A percentile compares a stretch with the other conserved stretches of the same genome.
Evolutionary conservation across 768 basidiomycete species (phyloP).

Genomic region (Suillus luteus): DNA sequence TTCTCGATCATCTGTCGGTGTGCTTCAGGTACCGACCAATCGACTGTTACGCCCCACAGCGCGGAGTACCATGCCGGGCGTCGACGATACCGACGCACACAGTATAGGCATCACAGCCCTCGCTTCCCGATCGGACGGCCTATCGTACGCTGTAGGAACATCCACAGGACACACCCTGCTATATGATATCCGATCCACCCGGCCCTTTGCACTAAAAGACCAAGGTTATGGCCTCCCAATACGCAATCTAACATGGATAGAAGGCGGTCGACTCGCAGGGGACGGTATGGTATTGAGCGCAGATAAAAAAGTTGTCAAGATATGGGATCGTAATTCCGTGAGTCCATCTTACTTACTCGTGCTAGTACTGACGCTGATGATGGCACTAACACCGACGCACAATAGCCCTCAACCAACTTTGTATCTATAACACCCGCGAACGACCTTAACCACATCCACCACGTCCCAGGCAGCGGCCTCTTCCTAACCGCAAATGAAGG

Average conservation of each 20-base stretch:
- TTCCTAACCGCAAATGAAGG: slow-evolving; percentile 94
- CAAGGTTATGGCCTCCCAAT: slow-evolving; percentile 96
- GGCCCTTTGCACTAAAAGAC: slow-evolving; percentile 87
- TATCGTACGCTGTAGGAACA: slow-evolving; percentile 93
- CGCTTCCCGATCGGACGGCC: slow-evolving; percentile 81
- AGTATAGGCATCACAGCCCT: slow-evolving; percentile 76
- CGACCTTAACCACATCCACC: slow-evolving; percentile 89
- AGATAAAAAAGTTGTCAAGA: slow-evolving; percentile 96
- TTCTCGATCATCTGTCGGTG: slow-evolving; percentile 73
- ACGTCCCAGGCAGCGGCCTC: slow-evolving; percentile 86
- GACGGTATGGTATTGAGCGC: slow-evolving; percentile 89
- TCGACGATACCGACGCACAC: slow-evolving; percentile 41
- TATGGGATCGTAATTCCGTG: slow-evolving; percentile 89
- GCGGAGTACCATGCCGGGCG: slow-evolving; percentile 32
- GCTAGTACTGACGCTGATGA: slow-evolving; percentile 16
- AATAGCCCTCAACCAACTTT: slow-evolving; percentile 82
- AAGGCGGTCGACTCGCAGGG: slow-evolving; percentile 81
- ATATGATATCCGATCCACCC: slow-evolving; percentile 88
- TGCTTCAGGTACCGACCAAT: slow-evolving; percentile 59
- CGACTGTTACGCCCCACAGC: slow-evolving; percentile 49
- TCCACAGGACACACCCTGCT: slow-evolving; percentile 93
- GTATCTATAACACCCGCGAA: slow-evolving; percentile 88
- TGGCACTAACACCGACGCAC: slow-evolving; percentile 14
- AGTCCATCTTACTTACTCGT: slow-evolving; percentile 25
- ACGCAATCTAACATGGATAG: slow-evolving; percentile 85